Base-by-base conservation (phyloP, 768 basidiomycete species). In the Pisolithus marmoratus region DNA sequence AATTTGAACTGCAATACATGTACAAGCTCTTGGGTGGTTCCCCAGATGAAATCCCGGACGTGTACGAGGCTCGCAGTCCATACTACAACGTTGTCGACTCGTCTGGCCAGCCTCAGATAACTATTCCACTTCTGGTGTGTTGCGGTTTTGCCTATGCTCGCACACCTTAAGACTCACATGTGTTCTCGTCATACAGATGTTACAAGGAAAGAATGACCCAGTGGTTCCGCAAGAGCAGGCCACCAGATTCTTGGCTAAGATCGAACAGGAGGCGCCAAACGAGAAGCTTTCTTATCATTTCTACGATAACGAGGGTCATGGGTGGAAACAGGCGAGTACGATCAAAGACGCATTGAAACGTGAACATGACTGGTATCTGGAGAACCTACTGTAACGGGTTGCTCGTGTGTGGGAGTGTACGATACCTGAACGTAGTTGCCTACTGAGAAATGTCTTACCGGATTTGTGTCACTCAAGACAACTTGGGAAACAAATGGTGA, bases 181-280 rank as follows among this genome's bases (percentile, higher is more conserved):
- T 34, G 34, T 34, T 4, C 34, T 14, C 53, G 58, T 26, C 47
- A 52, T 22, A 3, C 48, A 85, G 84, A 75, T 85, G n/a, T 62
- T 87, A 9, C 85, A 88, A 64, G 85, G 86, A 8, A 70, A 77
- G 1, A 62, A 68, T 1, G 84, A 87, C 58, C 65, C 63, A 38
- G 82, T 86, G 20, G 88, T 90, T 0, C 85, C 84, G 0, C 81
- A 80, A 6, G 71, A 68, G 1, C 84, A 87, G 57, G 77, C 85
- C 1, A 44, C 34, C 20, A 3, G 20, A 4, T 56, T 61, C 54
- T 4, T 85, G 2, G 7, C 55, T 3, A 19, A 45, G 2, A 48
- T 54, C 9, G 23, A 36, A 4, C 9, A 49, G 5, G 2, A 46
- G 2, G 52, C 29, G 6, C 51, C 51, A 4, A 24, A 27, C 2